Percentiles rank a stretch among this genome's conserved stretches.
Evolutionary conservation across 352 stramenopile genomes (phyloP).

Genomic region (Phytophthora agathidicida): DNA sequence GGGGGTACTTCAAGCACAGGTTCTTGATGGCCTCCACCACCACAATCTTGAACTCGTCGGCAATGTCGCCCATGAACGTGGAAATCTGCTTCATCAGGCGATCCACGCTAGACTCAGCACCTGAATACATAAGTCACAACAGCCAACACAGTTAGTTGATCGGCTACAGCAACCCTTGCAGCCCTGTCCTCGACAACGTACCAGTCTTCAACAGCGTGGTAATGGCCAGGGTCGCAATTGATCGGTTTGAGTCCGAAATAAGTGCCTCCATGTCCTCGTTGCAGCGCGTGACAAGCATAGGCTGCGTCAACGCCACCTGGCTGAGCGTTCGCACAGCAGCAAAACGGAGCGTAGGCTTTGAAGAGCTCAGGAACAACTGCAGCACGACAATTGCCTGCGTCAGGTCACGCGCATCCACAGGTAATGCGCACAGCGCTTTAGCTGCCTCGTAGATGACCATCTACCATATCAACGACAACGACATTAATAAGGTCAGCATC

Average conservation of each 20-base stretch:
- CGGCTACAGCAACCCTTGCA: background rate
- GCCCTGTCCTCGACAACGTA: slow-evolving; percentile 17
- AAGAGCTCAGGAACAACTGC: slow-evolving; percentile 94
- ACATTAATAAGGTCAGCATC: background rate
- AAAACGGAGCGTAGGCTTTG: slow-evolving; percentile 96
- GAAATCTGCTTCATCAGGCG: slow-evolving; percentile 98
- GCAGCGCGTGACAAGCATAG: slow-evolving; percentile 96
- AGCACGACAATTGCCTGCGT: slow-evolving; percentile 97
- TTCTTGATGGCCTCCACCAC: slow-evolving; percentile 97
- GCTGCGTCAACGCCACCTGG: slow-evolving; percentile 91
- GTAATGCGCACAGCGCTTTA: slow-evolving; percentile 95
- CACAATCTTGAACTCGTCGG: slow-evolving; percentile 99
- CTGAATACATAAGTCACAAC: slow-evolving; percentile 21
- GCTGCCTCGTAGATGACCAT: slow-evolving; percentile 99
- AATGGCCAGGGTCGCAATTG: slow-evolving; percentile 98
- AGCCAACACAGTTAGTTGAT: slow-evolving; percentile 3
- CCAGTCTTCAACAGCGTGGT: slow-evolving; percentile 99
- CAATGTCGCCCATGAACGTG: slow-evolving; percentile 99
- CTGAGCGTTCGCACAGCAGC: slow-evolving; percentile 97
- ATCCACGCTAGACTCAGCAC: slow-evolving; percentile 96
- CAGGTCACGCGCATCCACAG: slow-evolving; percentile 96
- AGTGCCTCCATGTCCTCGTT: slow-evolving; percentile 99
- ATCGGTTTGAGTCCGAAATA: slow-evolving; percentile 97
- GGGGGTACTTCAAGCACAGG: slow-evolving; percentile 98
- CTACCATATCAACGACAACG: slow-evolving; percentile 45